A percentile compares a stretch with the other conserved stretches of the same genome.
These are phyloP conservation scores for Yarrowia porcina DNA, from an alignment of 805 yeast species.

Conservation along the genomic window DNA sequence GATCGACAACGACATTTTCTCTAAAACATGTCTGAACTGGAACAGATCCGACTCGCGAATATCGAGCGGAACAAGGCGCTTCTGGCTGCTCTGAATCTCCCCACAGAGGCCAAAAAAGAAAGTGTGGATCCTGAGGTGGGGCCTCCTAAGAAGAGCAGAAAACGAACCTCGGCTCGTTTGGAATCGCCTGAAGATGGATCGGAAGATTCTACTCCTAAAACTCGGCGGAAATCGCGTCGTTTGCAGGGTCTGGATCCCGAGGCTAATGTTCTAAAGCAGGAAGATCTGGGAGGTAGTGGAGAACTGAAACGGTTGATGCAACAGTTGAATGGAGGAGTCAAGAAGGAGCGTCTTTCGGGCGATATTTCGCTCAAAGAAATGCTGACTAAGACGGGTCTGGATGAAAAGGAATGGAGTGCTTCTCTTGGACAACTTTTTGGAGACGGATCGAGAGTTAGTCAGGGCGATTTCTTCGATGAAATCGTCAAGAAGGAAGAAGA, in stretches of 20 bases:
- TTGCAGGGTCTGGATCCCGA: slow-evolving; percentile 68
- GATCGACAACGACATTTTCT: background rate
- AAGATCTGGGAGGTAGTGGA: slow-evolving; percentile 36
- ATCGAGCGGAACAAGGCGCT: slow-evolving; percentile 80
- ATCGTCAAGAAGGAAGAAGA: slow-evolving; percentile 38
- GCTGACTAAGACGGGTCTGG: slow-evolving; percentile 32
- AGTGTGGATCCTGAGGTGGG: slow-evolving; percentile 42
- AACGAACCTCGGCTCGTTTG: slow-evolving; percentile 28
- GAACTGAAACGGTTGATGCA: slow-evolving; percentile 32
- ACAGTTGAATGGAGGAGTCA: slow-evolving; percentile 40
- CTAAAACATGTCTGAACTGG: slow-evolving; percentile 34
- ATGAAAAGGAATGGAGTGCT: slow-evolving; percentile 41
- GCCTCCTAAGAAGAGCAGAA: slow-evolving; percentile 30
- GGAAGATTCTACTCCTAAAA: slow-evolving; percentile 35
- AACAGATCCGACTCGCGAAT: slow-evolving; percentile 37
- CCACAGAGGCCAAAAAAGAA: slow-evolving; percentile 45
- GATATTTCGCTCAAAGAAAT: slow-evolving; percentile 37
- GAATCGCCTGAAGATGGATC: slow-evolving; percentile 36
- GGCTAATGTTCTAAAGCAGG: slow-evolving; percentile 44
- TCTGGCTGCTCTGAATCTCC: slow-evolving; percentile 66
- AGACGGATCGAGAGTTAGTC: slow-evolving; percentile 35
- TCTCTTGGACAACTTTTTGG: slow-evolving; percentile 36
- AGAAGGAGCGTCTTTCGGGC: slow-evolving; percentile 47
- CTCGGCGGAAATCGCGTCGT: slow-evolving; percentile 74
- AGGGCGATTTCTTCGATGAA: slow-evolving; percentile 40